Evolutionary conservation across 768 basidiomycete genomes (phyloP), one percentile per base, ranked within the genome.

Genomic region (Termitomyces sp.): DNA sequence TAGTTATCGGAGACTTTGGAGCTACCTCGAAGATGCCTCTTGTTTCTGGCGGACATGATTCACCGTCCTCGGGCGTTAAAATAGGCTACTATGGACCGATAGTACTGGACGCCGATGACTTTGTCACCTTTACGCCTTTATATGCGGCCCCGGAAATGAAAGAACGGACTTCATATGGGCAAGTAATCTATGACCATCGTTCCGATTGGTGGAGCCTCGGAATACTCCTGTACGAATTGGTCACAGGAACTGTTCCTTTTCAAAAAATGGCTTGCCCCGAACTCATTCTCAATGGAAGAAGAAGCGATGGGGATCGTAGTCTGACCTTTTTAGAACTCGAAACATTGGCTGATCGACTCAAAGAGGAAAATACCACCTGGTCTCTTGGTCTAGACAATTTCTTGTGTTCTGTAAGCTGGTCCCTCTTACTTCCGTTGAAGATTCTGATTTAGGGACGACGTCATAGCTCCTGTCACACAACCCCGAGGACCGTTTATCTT

Each of bases 1-100:
- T 73, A 18, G 80, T 88, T 64, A 86, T 90, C 28, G 82, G 84
- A 7, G 85, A 88, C 66, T 87, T 88, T 70, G 85, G 85, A 16
- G 82, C 85, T 40, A 84, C 87, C 6, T 70, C 66, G 5, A 61
- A 66, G 36, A 66, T 74, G 51, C 72, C 68, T 44, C 55, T 55
- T 33, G 32, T 42, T 45, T 53, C 56, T 13, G 15, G 28, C 15
- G 48, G 18, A n/a, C 49, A 7, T 24, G 24, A 24, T 39, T 22
- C 1, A 13, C 28, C 18, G 6, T 6, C 35, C 35, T 36, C n/a
- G 3, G 18, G 7, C 28, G 20, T 15, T 45, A 35, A 60, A 35
- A 32, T 11, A 38, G 11, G 11, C 15, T 22, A 28, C 7, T 65
- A 50, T 62, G 61, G 64, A 24, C 57, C 62, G 4, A 69, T 75